Evolutionary conservation across 1,139 yeast genomes (phyloP), one percentile per base, ranked within the genome.

Genomic region (Meyerozyma elateridarum): DNA sequence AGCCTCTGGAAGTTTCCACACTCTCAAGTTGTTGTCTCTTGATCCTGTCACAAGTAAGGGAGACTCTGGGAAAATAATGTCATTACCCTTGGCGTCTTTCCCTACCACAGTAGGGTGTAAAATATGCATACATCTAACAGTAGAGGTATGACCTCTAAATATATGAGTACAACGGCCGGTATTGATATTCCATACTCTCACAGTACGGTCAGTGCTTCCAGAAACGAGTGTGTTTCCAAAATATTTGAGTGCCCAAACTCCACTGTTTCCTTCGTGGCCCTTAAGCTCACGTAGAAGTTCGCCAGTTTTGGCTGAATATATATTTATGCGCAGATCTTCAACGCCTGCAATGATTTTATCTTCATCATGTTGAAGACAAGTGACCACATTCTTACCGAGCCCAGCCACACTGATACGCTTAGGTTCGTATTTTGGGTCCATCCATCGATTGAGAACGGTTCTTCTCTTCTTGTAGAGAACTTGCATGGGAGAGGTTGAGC

Each of bases 211-310:
- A 1, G 96, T 88, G 2, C 95, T 81, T 0, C 96, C 97, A 41
- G 93, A 81, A 0, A 88, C 94, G 26, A 89, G 61, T 1, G 85
- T 81, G 52, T 84, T 79, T n/a, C 85, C 85, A 34, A 75, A 75
- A 52, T 88, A 89, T 55, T 91, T 88, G 52, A 91, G 66, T 1
- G 98, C 97, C 99, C 99, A 91, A 7, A 93, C 98, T 17, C 98
- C 98, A 5, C 18, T 15, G 9, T 17, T 17, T 30, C 97, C 97
- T 37, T 85, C 95, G 51, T 91, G 98, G 8, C 96, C 97, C 34
- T 72, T 69, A 32, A 91, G 65, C 2, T 84, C 81, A 31, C 76
- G 68, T n/a, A 82, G 49, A 29, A 81, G 64, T 29, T 64, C 64
- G 4, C 96, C 96, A 0, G 85, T 79, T 22, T 69, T 63, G 3